Evolutionary conservation across 768 basidiomycete genomes (phyloP).

Genomic region (Boletus vermiculosoides): DNA sequence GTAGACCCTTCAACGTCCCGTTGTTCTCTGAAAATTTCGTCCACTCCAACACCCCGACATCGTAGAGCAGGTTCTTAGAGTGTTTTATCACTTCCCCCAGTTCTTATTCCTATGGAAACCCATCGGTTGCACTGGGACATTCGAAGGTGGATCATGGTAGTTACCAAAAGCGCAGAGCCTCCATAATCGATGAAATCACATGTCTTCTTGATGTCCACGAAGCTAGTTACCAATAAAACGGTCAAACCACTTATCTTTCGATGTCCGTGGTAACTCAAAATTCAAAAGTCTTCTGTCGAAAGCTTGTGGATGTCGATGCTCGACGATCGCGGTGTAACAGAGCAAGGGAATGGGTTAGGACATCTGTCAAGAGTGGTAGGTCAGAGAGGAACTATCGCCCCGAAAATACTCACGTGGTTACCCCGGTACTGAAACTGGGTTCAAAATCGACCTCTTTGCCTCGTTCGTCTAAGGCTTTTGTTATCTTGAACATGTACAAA

Average conservation of each 20-base stretch:
- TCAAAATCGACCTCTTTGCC: conserved; percentile 27
- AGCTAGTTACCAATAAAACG: too few relatives aligned
- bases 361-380: neutral
- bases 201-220: too few relatives aligned
- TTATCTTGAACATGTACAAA: conserved; percentile 27
- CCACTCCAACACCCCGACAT: too few relatives aligned
- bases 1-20: too few relatives aligned
- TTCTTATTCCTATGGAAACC: neutral
- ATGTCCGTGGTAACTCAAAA: neutral
- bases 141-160: too few relatives aligned
- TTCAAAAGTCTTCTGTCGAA: neutral
- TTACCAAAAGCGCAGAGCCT: too few relatives aligned
- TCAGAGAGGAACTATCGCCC: neutral
- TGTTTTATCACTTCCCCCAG: neutral
- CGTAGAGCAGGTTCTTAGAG: conserved; percentile 11
- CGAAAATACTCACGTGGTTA: conserved; percentile 8
- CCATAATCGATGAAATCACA: too few relatives aligned
- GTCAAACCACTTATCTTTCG: too few relatives aligned
- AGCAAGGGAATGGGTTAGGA: conserved; percentile 15
- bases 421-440: conserved; percentile 12
- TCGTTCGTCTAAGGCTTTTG: conserved; percentile 20
- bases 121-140: too few relatives aligned
- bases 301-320: conserved; percentile 6
- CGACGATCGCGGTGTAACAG: conserved; percentile 4
- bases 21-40: too few relatives aligned